phyloP scores from a whole-genome alignment of 192 early-diverging fungal species.

The Ambispora gerdemannii region DNA sequence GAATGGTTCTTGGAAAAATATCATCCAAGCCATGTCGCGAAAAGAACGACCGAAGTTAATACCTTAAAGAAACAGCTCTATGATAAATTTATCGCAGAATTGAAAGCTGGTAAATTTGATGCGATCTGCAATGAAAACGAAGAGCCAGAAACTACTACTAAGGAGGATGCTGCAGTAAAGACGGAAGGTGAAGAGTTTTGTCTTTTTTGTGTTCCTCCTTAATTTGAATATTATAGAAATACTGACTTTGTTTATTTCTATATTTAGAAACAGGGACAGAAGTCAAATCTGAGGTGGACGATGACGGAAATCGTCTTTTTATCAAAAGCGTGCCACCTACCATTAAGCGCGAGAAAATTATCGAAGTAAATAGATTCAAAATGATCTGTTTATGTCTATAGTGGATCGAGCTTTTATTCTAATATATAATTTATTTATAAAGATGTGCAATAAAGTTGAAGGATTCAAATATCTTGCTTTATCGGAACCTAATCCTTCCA shows the following conservation, averaged over 20 bases:
- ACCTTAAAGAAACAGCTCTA: slow-evolving; percentile 55
- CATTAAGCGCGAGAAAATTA: slow-evolving; percentile 59
- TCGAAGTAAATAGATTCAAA: slow-evolving; percentile 62
- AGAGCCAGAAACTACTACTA: slow-evolving; percentile 20
- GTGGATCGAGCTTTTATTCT: too few species aligned
- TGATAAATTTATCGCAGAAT: slow-evolving; percentile 57
- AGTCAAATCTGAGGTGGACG: slow-evolving; percentile 21
- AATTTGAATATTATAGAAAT: background rate
- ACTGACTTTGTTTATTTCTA: background rate
- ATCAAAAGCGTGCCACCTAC: slow-evolving; percentile 77
- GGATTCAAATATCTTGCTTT: slow-evolving; percentile 84
- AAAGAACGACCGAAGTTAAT: slow-evolving; percentile 49
- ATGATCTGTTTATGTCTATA: too few species aligned
- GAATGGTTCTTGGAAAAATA: slow-evolving; percentile 96
- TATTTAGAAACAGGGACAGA: background rate
- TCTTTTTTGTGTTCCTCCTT: background rate
- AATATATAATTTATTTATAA: too few species aligned
- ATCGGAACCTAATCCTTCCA: slow-evolving; percentile 79
- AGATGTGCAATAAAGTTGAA: slow-evolving; percentile 64
- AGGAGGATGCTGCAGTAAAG: slow-evolving; percentile 20
- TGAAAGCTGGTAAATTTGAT: slow-evolving; percentile 73
- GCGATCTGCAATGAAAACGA: slow-evolving; percentile 40
- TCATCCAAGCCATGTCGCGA: slow-evolving; percentile 68
- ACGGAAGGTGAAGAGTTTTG: slow-evolving; percentile 18
- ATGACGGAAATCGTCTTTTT: slow-evolving; percentile 62